Evolutionary conservation across 768 basidiomycete species (phyloP).

Genomic region (Lactarius quietus): DNA sequence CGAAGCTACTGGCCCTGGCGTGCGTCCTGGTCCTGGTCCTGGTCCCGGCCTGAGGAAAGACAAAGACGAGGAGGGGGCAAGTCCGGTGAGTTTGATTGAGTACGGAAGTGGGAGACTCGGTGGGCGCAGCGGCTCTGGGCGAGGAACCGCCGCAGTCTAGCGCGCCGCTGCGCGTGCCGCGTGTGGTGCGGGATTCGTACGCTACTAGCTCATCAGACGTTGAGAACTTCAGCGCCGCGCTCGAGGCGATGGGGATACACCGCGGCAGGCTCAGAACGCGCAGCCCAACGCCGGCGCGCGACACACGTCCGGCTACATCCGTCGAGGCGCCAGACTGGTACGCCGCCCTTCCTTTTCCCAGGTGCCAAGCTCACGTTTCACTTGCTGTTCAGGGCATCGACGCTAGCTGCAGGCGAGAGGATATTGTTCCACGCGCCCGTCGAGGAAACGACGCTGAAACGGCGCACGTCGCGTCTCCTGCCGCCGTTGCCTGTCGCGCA

Average conservation of each 20-base stretch:
- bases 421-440: constrained; percentile 52
- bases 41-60: not conserved
- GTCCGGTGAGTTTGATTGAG: constrained; percentile 4
- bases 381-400: constrained; percentile 30
- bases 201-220: constrained; percentile 48
- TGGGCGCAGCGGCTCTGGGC: not conserved
- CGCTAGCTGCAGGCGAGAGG: constrained; percentile 44
- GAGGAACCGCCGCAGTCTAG: constrained; percentile 16
- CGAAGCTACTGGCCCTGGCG: not conserved
- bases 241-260: constrained; percentile 36
- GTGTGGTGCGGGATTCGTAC: constrained; percentile 30
- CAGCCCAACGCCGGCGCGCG: constrained; percentile 48
- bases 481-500: constrained; percentile 49
- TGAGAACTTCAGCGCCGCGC: constrained; percentile 35
- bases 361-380: not conserved
- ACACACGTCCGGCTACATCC: constrained; percentile 1
- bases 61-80: not conserved
- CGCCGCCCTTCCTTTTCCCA: constrained; percentile 24
- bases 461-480: constrained; percentile 52
- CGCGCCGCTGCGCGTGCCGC: constrained; percentile 31
- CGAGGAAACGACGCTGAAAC: constrained; percentile 50
- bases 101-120: constrained; percentile 5
- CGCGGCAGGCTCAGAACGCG: constrained; percentile 52
- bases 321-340: constrained; percentile 43
- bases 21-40: not conserved